Percentiles rank a stretch among this genome's conserved stretches.
These are phyloP conservation scores for Colletotrichum musae DNA, from an alignment of 2,329 filamentous ascomycete genomes.

Conservation along the genomic window DNA sequence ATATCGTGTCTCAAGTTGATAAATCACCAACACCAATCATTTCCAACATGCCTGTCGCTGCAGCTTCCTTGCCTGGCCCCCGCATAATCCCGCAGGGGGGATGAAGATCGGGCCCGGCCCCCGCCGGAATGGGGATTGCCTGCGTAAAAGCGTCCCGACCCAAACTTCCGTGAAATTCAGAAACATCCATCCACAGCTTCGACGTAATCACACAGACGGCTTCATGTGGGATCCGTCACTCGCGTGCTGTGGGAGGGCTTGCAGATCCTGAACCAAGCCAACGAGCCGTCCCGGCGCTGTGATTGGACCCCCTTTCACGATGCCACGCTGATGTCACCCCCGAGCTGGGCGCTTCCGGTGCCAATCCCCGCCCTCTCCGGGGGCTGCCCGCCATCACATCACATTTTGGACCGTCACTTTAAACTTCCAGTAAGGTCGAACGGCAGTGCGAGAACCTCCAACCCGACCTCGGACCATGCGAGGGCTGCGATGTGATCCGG, in stretches of 20 bases:
- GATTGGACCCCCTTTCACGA: conserved; percentile 19
- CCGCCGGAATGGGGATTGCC: neutral
- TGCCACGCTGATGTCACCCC: conserved; percentile 24
- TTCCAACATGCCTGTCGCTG: neutral
- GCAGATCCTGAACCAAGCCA: conserved; percentile 32
- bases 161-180: neutral
- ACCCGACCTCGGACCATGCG: neutral
- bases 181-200: neutral
- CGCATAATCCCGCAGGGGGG: no score
- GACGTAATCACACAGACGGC: conserved; percentile 13
- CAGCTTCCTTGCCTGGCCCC: no score
- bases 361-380: conserved; percentile 35
- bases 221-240: neutral
- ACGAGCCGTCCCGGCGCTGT: conserved; percentile 6
- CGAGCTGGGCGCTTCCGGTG: conserved; percentile 38
- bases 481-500: neutral
- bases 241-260: neutral
- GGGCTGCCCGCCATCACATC: conserved; percentile 33
- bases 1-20: neutral
- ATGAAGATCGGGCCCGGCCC: neutral
- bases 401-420: conserved; percentile 33
- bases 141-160: no score
- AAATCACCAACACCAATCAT: neutral
- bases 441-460: conserved; percentile 19
- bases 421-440: neutral